These are phyloP conservation scores for Thermothelomyces thermophilus DNA, from an alignment of 2,329 filamentous ascomycete genomes.

Conservation along the genomic window DNA sequence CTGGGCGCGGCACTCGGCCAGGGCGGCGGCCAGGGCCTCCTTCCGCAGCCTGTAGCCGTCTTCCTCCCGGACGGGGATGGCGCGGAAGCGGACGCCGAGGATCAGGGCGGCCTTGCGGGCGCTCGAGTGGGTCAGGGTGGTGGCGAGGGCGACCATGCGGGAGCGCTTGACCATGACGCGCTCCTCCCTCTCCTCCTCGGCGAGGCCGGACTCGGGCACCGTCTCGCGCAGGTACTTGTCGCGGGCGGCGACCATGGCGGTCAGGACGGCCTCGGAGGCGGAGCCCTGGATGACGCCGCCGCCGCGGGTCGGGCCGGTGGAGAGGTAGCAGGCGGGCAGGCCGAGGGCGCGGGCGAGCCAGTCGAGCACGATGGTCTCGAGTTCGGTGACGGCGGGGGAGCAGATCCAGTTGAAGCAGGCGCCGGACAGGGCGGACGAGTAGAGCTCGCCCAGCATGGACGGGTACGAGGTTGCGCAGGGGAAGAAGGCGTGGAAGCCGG, in stretches of 20 bases:
- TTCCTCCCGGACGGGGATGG: slow-evolving; percentile 55
- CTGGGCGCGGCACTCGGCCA: slow-evolving; percentile 59
- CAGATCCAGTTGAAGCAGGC: slow-evolving; percentile 98
- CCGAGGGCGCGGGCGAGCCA: slow-evolving; percentile 75
- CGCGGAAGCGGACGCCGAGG: slow-evolving; percentile 73
- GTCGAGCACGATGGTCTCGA: slow-evolving; percentile 88
- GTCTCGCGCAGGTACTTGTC: slow-evolving; percentile 67
- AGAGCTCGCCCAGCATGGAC: slow-evolving; percentile 85
- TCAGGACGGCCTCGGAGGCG: slow-evolving; percentile 80
- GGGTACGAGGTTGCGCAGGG: slow-evolving; percentile 77
- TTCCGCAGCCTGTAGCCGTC: slow-evolving; percentile 67
- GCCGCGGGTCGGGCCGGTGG: slow-evolving; percentile 60
- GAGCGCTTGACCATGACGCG: slow-evolving; percentile 59
- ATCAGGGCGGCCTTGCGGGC: slow-evolving; percentile 85
- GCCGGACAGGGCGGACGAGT: slow-evolving; percentile 79
- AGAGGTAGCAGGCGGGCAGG: slow-evolving; percentile 68
- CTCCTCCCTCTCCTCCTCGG: slow-evolving; percentile 59
- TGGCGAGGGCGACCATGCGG: slow-evolving; percentile 72
- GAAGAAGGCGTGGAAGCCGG: slow-evolving; percentile 95
- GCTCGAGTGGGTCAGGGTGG: slow-evolving; percentile 72
- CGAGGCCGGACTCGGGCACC: slow-evolving; percentile 41
- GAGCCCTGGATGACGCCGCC: slow-evolving; percentile 94
- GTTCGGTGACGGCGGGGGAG: slow-evolving; percentile 82
- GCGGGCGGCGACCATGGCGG: slow-evolving; percentile 78
- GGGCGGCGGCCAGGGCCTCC: slow-evolving; percentile 49